Percentiles rank a stretch among this genome's conserved stretches.
Conservation (phyloP, 805 yeast genomes). For the Wickerhamiella brachini region DNA sequence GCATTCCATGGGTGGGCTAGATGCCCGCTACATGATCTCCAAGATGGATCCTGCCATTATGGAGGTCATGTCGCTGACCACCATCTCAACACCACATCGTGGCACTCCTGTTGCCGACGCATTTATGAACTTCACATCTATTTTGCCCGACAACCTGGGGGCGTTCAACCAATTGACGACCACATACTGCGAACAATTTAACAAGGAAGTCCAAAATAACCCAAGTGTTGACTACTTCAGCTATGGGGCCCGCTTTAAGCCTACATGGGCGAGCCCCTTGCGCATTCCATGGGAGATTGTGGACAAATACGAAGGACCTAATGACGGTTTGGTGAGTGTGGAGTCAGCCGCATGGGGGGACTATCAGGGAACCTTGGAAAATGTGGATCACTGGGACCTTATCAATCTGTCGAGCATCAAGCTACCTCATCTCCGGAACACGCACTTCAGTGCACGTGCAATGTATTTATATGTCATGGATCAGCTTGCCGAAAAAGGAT, state of each 20-base stretch:
- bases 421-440: conserved; percentile 20
- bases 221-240: conserved; percentile 62
- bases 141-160: conserved; percentile 19
- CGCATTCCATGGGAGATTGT: conserved; percentile 51
- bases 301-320: conserved; percentile 37
- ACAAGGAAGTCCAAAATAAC: conserved; percentile 36
- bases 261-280: conserved; percentile 49
- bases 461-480: conserved; percentile 58
- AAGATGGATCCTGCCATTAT: conserved; percentile 34
- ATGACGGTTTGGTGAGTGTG: conserved; percentile 80
- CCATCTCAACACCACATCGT: conserved; percentile 77
- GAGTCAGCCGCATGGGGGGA: conserved; percentile 72
- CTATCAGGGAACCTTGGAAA: conserved; percentile 61
- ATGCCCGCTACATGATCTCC: conserved; percentile 62
- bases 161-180: conserved; percentile 59
- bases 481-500: conserved; percentile 43
- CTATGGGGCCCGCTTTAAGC: conserved; percentile 64
- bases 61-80: conserved; percentile 61
- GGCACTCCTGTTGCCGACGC: conserved; percentile 78
- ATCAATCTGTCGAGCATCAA: conserved; percentile 46
- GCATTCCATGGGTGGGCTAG: conserved; percentile 93
- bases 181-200: conserved; percentile 37
- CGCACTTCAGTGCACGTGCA: conserved; percentile 48
- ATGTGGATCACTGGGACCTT: conserved; percentile 74
- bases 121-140: conserved; percentile 26